A percentile compares a stretch with the other conserved stretches of the same genome.
These are phyloP conservation scores for Lentinula detonsa DNA, from an alignment of 768 basidiomycete genomes.

Conservation along the genomic window DNA sequence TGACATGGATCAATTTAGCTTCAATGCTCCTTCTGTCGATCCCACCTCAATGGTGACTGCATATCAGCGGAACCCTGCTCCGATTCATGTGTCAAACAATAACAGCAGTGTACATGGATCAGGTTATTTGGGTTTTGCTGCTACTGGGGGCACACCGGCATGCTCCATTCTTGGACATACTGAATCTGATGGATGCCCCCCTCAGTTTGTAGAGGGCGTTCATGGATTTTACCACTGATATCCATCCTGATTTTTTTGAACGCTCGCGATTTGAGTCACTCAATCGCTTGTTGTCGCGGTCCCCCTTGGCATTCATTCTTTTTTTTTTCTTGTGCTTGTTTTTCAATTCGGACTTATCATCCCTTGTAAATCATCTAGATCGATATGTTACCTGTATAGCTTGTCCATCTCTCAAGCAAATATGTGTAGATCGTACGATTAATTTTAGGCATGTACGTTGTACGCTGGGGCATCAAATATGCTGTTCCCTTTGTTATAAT, in stretches of 20 bases:
- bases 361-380: not conserved
- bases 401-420: not conserved
- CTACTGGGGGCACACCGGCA: not conserved
- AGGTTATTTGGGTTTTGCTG: not conserved
- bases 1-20: conserved; percentile 49
- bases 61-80: not conserved
- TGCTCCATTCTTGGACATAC: not conserved
- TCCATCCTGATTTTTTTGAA: not conserved
- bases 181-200: not conserved
- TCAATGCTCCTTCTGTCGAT: conserved; percentile 24
- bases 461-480: not conserved
- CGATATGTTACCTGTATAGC: not conserved
- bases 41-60: not conserved
- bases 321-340: not conserved
- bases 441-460: not conserved
- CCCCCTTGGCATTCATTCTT: not conserved
- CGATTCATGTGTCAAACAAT: not conserved
- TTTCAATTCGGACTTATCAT: not conserved
- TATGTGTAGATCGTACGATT: not conserved
- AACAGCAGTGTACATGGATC: not conserved
- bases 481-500: not conserved
- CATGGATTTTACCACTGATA: conserved; percentile 1
- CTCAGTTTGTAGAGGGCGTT: not conserved
- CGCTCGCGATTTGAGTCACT: not conserved
- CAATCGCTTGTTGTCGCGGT: not conserved